phyloP scores from a whole-genome alignment of 1,284 basidiomycete genomes.

The Tilletia walkeri region DNA sequence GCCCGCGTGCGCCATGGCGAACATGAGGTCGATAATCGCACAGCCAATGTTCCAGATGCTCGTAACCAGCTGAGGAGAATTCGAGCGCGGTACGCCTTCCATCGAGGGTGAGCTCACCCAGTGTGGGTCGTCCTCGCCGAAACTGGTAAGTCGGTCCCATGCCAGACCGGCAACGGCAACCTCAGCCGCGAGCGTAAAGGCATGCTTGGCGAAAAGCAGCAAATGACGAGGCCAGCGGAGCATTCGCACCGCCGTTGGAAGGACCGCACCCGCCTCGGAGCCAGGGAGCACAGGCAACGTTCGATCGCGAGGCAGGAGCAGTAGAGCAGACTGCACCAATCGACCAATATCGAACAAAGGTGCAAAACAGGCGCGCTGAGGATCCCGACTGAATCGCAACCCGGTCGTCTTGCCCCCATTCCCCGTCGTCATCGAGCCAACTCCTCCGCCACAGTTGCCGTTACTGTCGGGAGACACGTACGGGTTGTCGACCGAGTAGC shows the following conservation, averaged over 20 bases:
- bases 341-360: slow-evolving; percentile 34
- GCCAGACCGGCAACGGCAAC: slow-evolving; percentile 11
- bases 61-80: slow-evolving; percentile 22
- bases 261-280: slow-evolving; percentile 37
- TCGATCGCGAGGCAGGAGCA: slow-evolving; percentile 28
- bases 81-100: slow-evolving; percentile 28
- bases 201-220: slow-evolving; percentile 37
- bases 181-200: slow-evolving; percentile 43
- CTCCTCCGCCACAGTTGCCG: not conserved
- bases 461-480: not conserved
- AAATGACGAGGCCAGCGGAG: slow-evolving; percentile 42
- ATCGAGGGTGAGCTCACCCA: slow-evolving; percentile 35
- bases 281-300: slow-evolving; percentile 18
- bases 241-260: slow-evolving; percentile 34
- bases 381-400: slow-evolving; percentile 34
- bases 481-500: slow-evolving; percentile 15
- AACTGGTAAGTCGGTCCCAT: slow-evolving; percentile 25
- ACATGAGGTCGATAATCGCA: slow-evolving; percentile 33
- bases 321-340: slow-evolving; percentile 30
- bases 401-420: slow-evolving; percentile 12
- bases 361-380: slow-evolving; percentile 36
- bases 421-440: not conserved
- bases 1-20: slow-evolving; percentile 39
- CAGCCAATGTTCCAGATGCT: slow-evolving; percentile 39
- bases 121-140: slow-evolving; percentile 27